Conservation (phyloP, 768 basidiomycete species). For the Lentinula raphanica region DNA sequence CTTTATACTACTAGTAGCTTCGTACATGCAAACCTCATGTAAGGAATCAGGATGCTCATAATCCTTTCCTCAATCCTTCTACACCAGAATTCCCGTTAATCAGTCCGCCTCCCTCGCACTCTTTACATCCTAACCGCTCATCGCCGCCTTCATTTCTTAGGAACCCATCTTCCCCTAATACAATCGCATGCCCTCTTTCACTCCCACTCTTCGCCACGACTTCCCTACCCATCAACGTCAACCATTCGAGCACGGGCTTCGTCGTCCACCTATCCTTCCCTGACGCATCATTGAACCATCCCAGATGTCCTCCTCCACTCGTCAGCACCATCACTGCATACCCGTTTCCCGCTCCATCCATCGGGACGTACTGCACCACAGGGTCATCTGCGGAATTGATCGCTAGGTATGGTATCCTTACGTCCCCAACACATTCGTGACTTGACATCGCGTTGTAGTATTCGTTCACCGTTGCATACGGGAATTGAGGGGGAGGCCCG, state of each 20-base stretch:
- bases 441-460: constrained; percentile 55
- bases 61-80: constrained; percentile 3
- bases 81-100: constrained; percentile 7
- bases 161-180: background rate
- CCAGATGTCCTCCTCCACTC: constrained; percentile 67
- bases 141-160: constrained; percentile 1
- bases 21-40: too few relatives aligned
- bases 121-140: constrained; percentile 3
- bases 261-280: constrained; percentile 37
- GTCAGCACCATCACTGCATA: constrained; percentile 61
- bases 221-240: constrained; percentile 8
- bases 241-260: constrained; percentile 38
- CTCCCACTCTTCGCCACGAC: background rate
- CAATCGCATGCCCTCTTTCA: constrained; percentile 1
- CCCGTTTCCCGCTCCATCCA: constrained; percentile 46
- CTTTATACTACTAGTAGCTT: too few relatives aligned
- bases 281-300: constrained; percentile 66
- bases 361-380: constrained; percentile 59
- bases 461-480: constrained; percentile 37
- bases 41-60: background rate
- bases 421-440: constrained; percentile 50
- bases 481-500: constrained; percentile 36
- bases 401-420: constrained; percentile 70
- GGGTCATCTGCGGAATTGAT: constrained; percentile 78
- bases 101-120: constrained; percentile 1